Evolutionary conservation across 2,329 filamentous ascomycete species (phyloP), one percentile per base, ranked within the genome.

Genomic region (Curvularia spicifera): DNA sequence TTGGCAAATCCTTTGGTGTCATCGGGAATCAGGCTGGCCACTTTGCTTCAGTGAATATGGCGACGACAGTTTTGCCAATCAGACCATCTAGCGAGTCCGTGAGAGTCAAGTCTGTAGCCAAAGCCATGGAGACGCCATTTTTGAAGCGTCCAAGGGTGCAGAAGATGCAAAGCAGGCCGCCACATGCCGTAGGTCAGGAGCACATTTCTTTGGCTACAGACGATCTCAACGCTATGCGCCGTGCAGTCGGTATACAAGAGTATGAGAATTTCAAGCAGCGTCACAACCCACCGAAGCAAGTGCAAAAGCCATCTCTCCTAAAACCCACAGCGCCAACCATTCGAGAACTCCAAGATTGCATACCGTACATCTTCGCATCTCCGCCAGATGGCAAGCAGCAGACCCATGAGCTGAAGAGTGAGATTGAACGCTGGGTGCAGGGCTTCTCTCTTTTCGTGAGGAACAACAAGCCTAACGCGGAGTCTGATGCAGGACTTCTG

Each of bases 211-310:
- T 1, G 5, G 29, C 29, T 12, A 46, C 40, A 2, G 7, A 29
- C 8, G 1, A 12, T 12, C 51, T 48, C 43, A 53, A 53, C 35
- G 44, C 20, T 5, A 18, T 35, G 22, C 51, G 51, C 35, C 51
- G 35, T 42, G 51, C 44, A 6, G 47, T 53, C 29, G 44, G 51
- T n/a, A 43, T 28, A 42, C 31, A 5, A 8, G 51, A 48, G 26
- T 53, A 15, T 26, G 26, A 53, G 12, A 35, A 33, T 1, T 48
- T 48, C 35, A 40, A 22, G n/a, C 4, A 53, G 18, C 44, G 18
- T 9, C 18, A 48, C 22, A 0, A 35, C 9, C 13, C 15, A 9
- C 18, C 18, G 8, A 31, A 33, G 18, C 47, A 31, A 4, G 5
- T 4, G 4, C 4, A 7, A 5, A 53, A 48, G 43, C 43, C 51